A percentile compares a stretch with the other conserved stretches of the same genome.
These are phyloP conservation scores for Saprolegnia parasitica DNA, from an alignment of 352 stramenopile genomes.

Conservation along the genomic window DNA sequence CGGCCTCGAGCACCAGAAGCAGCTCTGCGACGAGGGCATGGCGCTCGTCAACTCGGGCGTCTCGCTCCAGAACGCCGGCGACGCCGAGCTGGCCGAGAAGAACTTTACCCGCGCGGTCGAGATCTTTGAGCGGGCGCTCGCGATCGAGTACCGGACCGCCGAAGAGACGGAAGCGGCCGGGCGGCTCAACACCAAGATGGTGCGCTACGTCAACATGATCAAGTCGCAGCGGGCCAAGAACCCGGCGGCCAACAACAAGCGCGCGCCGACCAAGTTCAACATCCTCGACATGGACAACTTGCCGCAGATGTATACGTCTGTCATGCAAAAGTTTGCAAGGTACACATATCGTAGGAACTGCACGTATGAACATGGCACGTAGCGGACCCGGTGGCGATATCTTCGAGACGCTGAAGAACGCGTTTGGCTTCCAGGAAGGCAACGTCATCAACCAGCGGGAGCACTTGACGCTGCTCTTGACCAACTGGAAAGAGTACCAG, in stretches of 20 bases:
- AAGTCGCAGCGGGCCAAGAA: slow-evolving; percentile 70
- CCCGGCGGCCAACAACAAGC: slow-evolving; percentile 35
- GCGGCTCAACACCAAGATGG: slow-evolving; percentile 80
- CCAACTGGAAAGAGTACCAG: slow-evolving; percentile 44
- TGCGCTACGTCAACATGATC: slow-evolving; percentile 85
- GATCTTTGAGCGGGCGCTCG: slow-evolving; percentile 73
- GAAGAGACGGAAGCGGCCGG: slow-evolving; percentile 69
- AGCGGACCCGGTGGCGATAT: slow-evolving; percentile 33
- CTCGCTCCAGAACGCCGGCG: slow-evolving; percentile 65
- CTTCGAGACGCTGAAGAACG: slow-evolving; percentile 84
- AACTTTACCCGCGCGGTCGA: slow-evolving; percentile 65
- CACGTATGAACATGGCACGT: not conserved
- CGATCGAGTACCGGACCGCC: slow-evolving; percentile 63
- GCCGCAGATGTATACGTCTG: slow-evolving; percentile 36
- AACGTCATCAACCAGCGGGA: slow-evolving; percentile 46
- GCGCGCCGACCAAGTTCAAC: slow-evolving; percentile 36
- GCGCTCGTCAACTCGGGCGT: slow-evolving; percentile 76
- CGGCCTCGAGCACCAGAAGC: slow-evolving; percentile 58
- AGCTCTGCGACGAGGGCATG: slow-evolving; percentile 77
- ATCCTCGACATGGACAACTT: slow-evolving; percentile 42
- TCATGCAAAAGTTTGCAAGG: slow-evolving; percentile 35
- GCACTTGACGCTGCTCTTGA: slow-evolving; percentile 42
- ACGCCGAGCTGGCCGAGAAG: slow-evolving; percentile 46
- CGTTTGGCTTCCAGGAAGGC: slow-evolving; percentile 89
- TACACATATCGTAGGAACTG: slow-evolving; percentile 11